Evolutionary conservation across 306 rosid species (phyloP), one percentile per base, ranked within the genome.

Genomic region (Pachyrhizus erosus): DNA sequence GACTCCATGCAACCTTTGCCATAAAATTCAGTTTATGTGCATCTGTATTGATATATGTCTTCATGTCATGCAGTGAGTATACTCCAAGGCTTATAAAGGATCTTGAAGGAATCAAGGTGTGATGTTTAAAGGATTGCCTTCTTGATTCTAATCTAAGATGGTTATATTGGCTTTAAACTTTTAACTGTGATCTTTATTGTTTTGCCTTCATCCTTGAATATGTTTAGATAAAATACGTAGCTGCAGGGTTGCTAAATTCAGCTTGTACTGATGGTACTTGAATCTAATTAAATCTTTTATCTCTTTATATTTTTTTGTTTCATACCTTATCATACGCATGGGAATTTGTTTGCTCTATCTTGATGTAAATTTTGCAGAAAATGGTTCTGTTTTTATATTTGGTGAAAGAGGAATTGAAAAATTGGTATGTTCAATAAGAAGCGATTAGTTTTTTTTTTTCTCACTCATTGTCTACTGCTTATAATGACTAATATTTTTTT

Each of bases 31-130:
- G 54, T 70, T 67, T 61, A 11, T 11, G 51, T 75, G 17, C 70
- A 34, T 75, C 14, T 77, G 58, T 34, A 34, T 57, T 79, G 21
- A 62, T 69, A 34, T 82, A 24, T 27, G 51, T 79, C 75, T 48
- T 60, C 29, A n/a, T 62, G 66, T 58, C 75, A 40, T 89, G 91
- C 89, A 95, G 98, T 68, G 98, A 95, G 87, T 93, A 89, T 85
- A 89, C 88, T 29, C 99, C 99, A 34, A 87, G 99, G 90, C 96
- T 95, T 68, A 91, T 93, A 85, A 95, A 93, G 89, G 89, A 90
- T 85, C 99, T 95, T 70, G 98, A 90, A 75, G 98, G 96, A 86
- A 78, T 90, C 86, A 95, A 93, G 97, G 98, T 93, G 72, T 72
- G 85, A 40, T 66, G 65, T 65, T 83, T 80, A 86, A 77, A 58